These are phyloP conservation scores for Epichloe hybrida DNA, from an alignment of 2,329 filamentous ascomycete genomes.

Conservation along the genomic window DNA sequence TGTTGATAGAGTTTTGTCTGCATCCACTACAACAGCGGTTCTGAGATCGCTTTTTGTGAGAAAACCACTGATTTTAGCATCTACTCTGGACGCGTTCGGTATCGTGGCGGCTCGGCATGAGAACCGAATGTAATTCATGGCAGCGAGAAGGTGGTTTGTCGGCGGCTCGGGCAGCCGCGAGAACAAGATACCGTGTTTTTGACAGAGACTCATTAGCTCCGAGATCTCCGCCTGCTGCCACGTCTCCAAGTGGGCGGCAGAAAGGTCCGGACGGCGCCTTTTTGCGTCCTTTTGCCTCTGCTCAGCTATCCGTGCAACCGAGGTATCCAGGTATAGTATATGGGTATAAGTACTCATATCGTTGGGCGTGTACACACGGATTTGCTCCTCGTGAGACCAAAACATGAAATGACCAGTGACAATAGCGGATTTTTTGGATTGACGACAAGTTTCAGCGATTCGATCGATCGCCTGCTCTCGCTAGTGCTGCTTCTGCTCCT, in stretches of 20 bases:
- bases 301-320: constrained; percentile 21
- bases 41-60: constrained; percentile 13
- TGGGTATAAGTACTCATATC: constrained; percentile 40
- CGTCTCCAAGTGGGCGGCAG: constrained; percentile 23
- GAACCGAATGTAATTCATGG: constrained; percentile 4
- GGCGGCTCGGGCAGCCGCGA: neutral
- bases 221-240: constrained; percentile 36
- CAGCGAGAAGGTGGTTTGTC: neutral
- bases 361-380: constrained; percentile 25
- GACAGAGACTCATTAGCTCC: constrained; percentile 30
- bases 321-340: constrained; percentile 40
- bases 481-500: constrained; percentile 21
- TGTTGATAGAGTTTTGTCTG: constrained; percentile 38
- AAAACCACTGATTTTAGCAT: constrained; percentile 18
- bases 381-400: constrained; percentile 27
- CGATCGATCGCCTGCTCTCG: constrained; percentile 31
- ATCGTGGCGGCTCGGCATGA: constrained; percentile 13
- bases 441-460: constrained; percentile 25
- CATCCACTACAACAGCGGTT: constrained; percentile 43
- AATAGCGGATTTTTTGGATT: constrained; percentile 25
- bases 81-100: constrained; percentile 22
- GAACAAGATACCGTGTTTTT: constrained; percentile 33
- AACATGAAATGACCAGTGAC: constrained; percentile 45
- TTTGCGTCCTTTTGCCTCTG: constrained; percentile 24
- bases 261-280: constrained; percentile 20